These are phyloP conservation scores for Alternaria infectoria DNA, from an alignment of 2,329 filamentous ascomycete genomes.

Conservation along the genomic window DNA sequence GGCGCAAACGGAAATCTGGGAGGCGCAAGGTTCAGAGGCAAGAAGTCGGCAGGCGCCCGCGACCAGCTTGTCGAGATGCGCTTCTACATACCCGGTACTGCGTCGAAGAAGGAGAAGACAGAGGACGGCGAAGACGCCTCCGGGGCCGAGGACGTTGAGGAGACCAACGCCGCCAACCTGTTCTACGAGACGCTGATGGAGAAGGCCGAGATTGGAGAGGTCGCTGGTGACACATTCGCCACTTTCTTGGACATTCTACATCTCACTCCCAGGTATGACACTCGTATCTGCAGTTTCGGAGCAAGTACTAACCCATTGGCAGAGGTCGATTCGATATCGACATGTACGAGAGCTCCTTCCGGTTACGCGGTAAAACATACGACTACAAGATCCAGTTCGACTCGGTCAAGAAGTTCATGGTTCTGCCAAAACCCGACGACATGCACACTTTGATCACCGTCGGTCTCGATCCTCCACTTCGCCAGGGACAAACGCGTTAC, in stretches of 20 bases:
- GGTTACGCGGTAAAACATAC: conserved; percentile 97
- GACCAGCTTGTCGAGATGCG: conserved; percentile 98
- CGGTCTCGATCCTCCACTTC: conserved; percentile 89
- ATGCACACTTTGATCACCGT: conserved; percentile 94
- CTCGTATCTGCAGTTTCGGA: conserved; percentile 15
- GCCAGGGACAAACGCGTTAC: conserved; percentile 96
- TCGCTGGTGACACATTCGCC: conserved; percentile 96
- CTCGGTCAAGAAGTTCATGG: conserved; percentile 97
- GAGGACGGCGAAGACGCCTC: conserved; percentile 70
- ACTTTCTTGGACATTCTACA: conserved; percentile 97
- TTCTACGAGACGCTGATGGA: conserved; percentile 99
- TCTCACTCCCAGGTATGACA: conserved; percentile 81
- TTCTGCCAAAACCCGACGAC: conserved; percentile 98
- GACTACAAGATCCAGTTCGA: conserved; percentile 99
- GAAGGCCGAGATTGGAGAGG: conserved; percentile 98
- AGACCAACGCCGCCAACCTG: conserved; percentile 94
- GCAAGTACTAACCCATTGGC: conserved; percentile 37
- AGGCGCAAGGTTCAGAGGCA: conserved; percentile 76
- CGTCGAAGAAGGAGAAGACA: conserved; percentile 72
- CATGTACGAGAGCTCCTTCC: conserved; percentile 98
- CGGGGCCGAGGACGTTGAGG: conserved; percentile 68
- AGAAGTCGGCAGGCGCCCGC: conserved; percentile 84
- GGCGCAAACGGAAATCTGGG: conserved; percentile 76
- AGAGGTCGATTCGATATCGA: conserved; percentile 99
- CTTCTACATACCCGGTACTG: conserved; percentile 93